Percentiles rank a stretch among this genome's conserved stretches.
Conservation (phyloP, 345 rosid species). For the Moricandia arvensis region DNA sequence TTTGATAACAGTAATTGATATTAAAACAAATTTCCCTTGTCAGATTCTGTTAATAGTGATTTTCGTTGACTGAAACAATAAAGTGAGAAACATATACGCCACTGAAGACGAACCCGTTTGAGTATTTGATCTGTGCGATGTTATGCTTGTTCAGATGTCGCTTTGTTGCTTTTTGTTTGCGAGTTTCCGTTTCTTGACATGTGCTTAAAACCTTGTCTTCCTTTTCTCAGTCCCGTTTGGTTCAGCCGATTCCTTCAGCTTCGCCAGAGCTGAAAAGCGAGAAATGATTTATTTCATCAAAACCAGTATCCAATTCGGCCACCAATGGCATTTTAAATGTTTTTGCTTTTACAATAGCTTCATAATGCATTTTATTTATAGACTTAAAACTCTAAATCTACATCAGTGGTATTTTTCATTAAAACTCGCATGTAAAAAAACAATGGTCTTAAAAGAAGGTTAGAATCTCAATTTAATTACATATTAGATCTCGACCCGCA, state of each 20-base stretch:
- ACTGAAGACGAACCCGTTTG: background rate
- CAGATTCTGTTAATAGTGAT: background rate
- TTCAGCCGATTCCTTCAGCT: conserved; percentile 65
- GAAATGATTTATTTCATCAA: background rate
- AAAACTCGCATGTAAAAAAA: too few relatives aligned
- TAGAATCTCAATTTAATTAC: too few relatives aligned
- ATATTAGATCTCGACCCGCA: too few relatives aligned
- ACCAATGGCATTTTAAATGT: background rate
- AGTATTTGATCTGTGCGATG: background rate
- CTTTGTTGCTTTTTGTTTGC: conserved; percentile 22
- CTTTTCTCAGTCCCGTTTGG: conserved; percentile 62
- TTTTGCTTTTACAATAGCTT: background rate
- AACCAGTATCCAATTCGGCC: background rate
- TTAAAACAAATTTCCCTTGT: background rate
- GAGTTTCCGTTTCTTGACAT: conserved; percentile 38
- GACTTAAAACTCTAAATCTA: background rate
- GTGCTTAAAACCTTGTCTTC: conserved; percentile 46
- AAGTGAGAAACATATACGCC: background rate
- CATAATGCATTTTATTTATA: background rate
- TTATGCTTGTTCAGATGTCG: conserved; percentile 1
- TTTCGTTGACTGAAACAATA: background rate
- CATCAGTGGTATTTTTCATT: too few relatives aligned
- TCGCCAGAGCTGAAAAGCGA: conserved; percentile 59
- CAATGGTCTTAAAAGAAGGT: too few relatives aligned
- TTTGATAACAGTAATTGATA: background rate